Evolutionary conservation across 371 early-diverging fungal species (phyloP).

Genomic region (Mucor irregularis): DNA sequence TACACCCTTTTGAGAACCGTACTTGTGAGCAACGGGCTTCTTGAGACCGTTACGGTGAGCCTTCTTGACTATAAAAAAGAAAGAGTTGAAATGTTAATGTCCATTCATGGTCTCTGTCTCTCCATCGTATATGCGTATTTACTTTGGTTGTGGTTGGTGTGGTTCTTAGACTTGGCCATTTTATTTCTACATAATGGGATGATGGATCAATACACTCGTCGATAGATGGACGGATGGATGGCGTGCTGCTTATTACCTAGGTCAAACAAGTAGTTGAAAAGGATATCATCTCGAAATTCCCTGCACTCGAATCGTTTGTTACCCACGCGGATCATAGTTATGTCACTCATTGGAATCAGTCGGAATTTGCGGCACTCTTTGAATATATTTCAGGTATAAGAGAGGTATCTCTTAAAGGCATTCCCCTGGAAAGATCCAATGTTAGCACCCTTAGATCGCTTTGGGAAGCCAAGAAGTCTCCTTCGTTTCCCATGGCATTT

Average conservation of each 20-base stretch:
- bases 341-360: no score
- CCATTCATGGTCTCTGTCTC: not conserved
- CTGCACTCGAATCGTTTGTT: no score
- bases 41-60: slow-evolving; percentile 99
- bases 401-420: no score
- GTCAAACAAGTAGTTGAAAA: slow-evolving; percentile 28
- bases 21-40: slow-evolving; percentile 87
- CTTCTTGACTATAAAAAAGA: slow-evolving; percentile 79
- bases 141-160: slow-evolving; percentile 96
- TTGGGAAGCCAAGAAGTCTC: no score
- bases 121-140: not conserved
- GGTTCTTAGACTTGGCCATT: slow-evolving; percentile 98
- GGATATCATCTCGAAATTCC: no score
- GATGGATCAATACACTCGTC: not conserved
- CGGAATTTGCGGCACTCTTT: no score
- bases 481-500: no score
- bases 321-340: no score
- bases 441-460: no score
- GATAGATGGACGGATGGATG: slow-evolving; percentile 2
- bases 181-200: slow-evolving; percentile 7
- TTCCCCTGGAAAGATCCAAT: no score
- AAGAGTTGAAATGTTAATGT: not conserved
- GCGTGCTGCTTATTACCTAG: slow-evolving; percentile 9
- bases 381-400: no score
- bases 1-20: slow-evolving; percentile 93